Conservation (phyloP, 2,329 filamentous ascomycete species). For the Apiospora arundinis region DNA sequence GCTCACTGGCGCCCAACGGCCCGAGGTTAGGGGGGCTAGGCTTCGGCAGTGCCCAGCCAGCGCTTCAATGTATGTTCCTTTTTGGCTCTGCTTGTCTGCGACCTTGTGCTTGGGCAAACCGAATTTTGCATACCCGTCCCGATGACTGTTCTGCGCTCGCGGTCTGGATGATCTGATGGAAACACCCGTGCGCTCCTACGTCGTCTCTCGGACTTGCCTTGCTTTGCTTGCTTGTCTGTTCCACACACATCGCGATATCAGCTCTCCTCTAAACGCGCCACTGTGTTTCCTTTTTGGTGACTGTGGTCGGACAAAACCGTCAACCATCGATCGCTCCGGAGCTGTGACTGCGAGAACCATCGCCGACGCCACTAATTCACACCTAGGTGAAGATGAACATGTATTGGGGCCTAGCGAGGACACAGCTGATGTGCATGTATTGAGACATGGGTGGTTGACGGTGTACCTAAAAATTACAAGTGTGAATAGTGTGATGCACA, state of each 20-base stretch:
- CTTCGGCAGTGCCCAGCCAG: not conserved
- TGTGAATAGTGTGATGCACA: not conserved
- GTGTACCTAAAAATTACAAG: not conserved
- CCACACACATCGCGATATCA: constrained; percentile 2
- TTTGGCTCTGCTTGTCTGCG: not conserved
- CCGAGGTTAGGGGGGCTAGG: not conserved
- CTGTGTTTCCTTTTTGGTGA: not conserved
- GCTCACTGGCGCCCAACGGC: constrained; percentile 14
- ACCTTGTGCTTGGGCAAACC: not conserved
- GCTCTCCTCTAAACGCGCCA: constrained; percentile 3
- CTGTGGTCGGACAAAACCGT: not conserved
- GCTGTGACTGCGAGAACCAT: not conserved
- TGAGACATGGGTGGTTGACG: not conserved
- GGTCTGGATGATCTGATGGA: not conserved
- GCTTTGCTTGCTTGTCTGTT: not conserved
- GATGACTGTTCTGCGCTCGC: not conserved
- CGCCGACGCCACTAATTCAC: not conserved
- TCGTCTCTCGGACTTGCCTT: not conserved
- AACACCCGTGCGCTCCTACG: not conserved
- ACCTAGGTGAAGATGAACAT: not conserved
- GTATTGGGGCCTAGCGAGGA: not conserved
- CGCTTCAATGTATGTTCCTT: no score
- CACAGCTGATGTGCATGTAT: not conserved
- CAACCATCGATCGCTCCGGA: not conserved
- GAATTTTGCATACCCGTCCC: no score